Conservation (phyloP, 1,284 basidiomycete genomes). For the Ustilago nuda region DNA sequence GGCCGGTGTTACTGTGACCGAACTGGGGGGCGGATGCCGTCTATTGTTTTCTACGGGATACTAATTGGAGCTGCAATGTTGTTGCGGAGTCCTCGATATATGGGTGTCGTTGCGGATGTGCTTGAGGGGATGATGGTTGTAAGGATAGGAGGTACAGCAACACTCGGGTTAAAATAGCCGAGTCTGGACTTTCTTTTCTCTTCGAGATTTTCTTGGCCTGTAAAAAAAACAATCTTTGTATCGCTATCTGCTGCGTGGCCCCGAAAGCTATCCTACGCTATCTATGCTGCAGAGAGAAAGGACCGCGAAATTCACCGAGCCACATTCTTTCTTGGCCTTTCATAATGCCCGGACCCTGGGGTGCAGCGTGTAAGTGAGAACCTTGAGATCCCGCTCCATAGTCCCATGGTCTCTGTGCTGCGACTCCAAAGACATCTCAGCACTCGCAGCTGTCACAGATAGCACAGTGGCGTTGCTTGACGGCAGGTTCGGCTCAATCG, state of each 20-base stretch:
- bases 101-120: neutral
- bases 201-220: neutral
- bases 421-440: too few species aligned
- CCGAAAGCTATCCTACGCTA: neutral
- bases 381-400: too few species aligned
- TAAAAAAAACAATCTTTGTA: too few species aligned
- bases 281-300: neutral
- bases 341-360: neutral
- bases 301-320: conserved; percentile 1
- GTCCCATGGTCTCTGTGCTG: too few species aligned
- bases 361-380: too few species aligned
- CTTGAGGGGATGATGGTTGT: neutral
- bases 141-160: neutral
- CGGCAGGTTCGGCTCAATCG: neutral
- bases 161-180: too few species aligned
- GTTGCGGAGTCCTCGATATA: neutral
- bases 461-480: neutral
- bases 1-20: too few species aligned
- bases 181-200: neutral
- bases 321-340: neutral
- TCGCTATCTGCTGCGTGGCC: conserved; percentile 5
- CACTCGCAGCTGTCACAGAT: neutral
- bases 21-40: neutral
- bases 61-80: neutral
- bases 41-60: neutral